Base-by-base conservation (phyloP, 2,329 filamentous ascomycete species). In the Rhynchosporium agropyri region DNA sequence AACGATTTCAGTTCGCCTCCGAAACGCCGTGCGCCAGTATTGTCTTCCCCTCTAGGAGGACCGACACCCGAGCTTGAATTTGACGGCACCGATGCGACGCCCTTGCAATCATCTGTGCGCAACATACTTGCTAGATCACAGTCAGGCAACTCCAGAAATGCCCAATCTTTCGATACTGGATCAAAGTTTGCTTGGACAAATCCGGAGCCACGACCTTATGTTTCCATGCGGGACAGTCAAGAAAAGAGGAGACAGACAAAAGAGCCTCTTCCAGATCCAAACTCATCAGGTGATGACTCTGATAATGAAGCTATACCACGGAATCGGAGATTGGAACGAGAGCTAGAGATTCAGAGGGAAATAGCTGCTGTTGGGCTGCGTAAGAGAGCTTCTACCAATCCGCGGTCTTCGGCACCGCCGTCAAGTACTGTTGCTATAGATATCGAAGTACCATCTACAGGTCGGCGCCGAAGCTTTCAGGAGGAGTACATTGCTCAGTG, bases 161-260 rank as follows among this genome's bases (percentile, higher is more conserved):
- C 55, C 8, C 67, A 66, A 51, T 68, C 68, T 3, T 69, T 68
- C 40, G 62, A 70, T 63, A 48, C 49, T 3, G 63, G 42, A 12
- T 53, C 53, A 0, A 54, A 60, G 58, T 46, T 43, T 20, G 38
- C 54, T 15, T 15, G 42, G 43, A 56, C 55, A 2, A 48, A 64
- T 31, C 61, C 61, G 6, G 70, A 70, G 49, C 70, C 69, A 38
- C 65, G 66, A 20, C 62, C 56, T 1, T 73, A 74, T 46, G 63
- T 69, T 9, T 68, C 72, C 1, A 70, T 71, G 63, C 69, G 72
- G 45, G 69, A 73, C 42, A 73, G 70, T 8, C 73, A 74, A 51
- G 71, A 74, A 54, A 65, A 61, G 51, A 63, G 70, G 61, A 61
- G 38, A 20, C 48, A 45, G 12, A 29, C 28, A 33, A 15, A 42